Evolutionary conservation across 345 rosid species (phyloP), one percentile per base, ranked within the genome.

Genomic region (Toxicodendron radicans): DNA sequence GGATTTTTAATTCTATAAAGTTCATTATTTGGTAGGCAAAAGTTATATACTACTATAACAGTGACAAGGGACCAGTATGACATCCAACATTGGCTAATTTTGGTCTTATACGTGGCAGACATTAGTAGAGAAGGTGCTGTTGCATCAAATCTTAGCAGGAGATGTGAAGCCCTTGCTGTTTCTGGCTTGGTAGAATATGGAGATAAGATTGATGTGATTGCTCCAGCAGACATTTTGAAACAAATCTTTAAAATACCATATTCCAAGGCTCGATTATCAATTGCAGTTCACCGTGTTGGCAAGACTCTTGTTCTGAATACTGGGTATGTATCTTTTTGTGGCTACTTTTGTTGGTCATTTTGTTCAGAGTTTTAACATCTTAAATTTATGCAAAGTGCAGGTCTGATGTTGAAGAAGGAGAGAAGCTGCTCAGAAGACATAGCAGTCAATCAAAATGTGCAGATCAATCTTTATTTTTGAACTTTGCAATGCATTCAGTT

Each of bases 401-500:
- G 77, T 95, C 97, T 81, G 99, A 92, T 83, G 86, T 83, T 59
- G 97, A 95, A 78, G 97, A 90, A 79, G 99, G 97, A 79, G 99
- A 95, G 79, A 86, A 89, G 80, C 74, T 95, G 83, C 79, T 92
- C 70, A 85, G 92, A 77, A 88, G 95, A 74, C 97, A 90, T 63
- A 85, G 73, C 24, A 88, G 71, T 83, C 97, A 92, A 82, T 80
- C 99, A 21, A 89, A 91, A 82, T 90, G 97, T 83, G 84, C 89
- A 20, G 99, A 95, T 67, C 89, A 92, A 66, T 85, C 97, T 24
- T 83, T 95, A 74, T 91, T 95, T 88, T 77, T 92, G 59, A 91
- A 95, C 82, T 95, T 95, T 70, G 99, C 99, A 30, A 95, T 95
- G 99, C 99, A 95, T 80, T 95, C 99, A 51, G 97, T 91, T 69